Percentiles rank a stretch among this genome's conserved stretches.
These are phyloP conservation scores for Coniochaeta sp. DNA, from an alignment of 2,329 filamentous ascomycete genomes.

Conservation along the genomic window DNA sequence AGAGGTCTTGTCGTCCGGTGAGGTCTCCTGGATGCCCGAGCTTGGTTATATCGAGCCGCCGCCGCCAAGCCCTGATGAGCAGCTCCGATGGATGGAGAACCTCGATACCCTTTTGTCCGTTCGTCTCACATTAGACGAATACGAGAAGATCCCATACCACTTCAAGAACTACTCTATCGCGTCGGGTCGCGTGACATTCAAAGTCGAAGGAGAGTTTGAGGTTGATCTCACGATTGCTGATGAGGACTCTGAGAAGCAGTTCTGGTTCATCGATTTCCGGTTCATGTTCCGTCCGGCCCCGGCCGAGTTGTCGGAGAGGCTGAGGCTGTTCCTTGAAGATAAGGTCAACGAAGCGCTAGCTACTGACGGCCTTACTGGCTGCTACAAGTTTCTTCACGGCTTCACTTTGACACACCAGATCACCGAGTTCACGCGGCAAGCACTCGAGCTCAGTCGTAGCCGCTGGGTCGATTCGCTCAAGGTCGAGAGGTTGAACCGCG, in stretches of 20 bases:
- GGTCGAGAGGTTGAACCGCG: slow-evolving; percentile 73
- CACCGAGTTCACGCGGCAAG: slow-evolving; percentile 72
- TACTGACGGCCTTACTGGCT: slow-evolving; percentile 65
- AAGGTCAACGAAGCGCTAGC: slow-evolving; percentile 66
- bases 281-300: slow-evolving; percentile 72
- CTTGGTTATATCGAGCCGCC: slow-evolving; percentile 72
- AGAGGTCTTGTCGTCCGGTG: slow-evolving; percentile 73
- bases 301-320: slow-evolving; percentile 48
- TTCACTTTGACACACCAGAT: slow-evolving; percentile 88
- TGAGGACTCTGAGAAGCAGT: slow-evolving; percentile 75
- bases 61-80: slow-evolving; percentile 61
- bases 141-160: slow-evolving; percentile 64
- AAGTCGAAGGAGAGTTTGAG: slow-evolving; percentile 78
- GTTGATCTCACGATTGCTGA: slow-evolving; percentile 86
- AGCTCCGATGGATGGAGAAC: slow-evolving; percentile 68
- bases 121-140: slow-evolving; percentile 78
- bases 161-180: slow-evolving; percentile 72
- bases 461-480: slow-evolving; percentile 74
- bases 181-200: slow-evolving; percentile 86
- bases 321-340: slow-evolving; percentile 61
- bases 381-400: slow-evolving; percentile 82
- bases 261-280: slow-evolving; percentile 90
- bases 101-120: slow-evolving; percentile 79
- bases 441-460: slow-evolving; percentile 56
- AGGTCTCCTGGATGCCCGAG: slow-evolving; percentile 72